A percentile compares a stretch with the other conserved stretches of the same genome.
These are phyloP conservation scores for Monoraphidium neglectum DNA, from an alignment of 139 green algal species.

Conservation along the genomic window DNA sequence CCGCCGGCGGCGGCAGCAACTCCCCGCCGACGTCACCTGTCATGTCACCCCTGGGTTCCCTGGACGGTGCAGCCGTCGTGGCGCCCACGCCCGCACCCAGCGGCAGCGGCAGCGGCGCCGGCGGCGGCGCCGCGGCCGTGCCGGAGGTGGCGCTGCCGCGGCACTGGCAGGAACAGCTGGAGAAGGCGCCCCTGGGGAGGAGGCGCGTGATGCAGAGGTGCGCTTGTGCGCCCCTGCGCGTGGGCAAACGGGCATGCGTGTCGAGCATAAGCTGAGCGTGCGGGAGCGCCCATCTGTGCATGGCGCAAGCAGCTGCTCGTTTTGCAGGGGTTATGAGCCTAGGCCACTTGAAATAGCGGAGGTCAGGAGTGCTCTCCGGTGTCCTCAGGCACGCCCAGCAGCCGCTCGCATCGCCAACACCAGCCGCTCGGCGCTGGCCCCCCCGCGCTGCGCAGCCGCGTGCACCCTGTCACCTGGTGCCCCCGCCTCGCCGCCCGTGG, in stretches of 20 bases:
- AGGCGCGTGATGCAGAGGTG: constrained; percentile 40
- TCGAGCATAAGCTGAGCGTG: background rate
- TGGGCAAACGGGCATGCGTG: background rate
- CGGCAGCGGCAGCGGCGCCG: too few relatives aligned
- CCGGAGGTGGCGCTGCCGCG: constrained; percentile 24
- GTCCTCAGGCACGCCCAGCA: background rate
- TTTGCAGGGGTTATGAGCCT: background rate
- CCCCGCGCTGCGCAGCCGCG: too few relatives aligned
- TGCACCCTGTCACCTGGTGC: too few relatives aligned
- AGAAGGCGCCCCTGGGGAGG: constrained; percentile 34
- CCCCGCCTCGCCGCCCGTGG: too few relatives aligned
- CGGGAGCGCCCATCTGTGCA: background rate
- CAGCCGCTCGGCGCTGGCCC: too few relatives aligned
- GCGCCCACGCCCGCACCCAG: too few relatives aligned
- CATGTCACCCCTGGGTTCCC: too few relatives aligned
- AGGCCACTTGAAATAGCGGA: background rate
- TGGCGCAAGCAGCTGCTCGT: background rate
- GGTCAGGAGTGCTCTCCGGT: background rate
- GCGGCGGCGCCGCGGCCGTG: background rate
- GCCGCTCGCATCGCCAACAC: too few relatives aligned
- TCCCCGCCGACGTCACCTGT: too few relatives aligned
- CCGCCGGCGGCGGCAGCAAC: too few relatives aligned
- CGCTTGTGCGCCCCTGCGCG: background rate
- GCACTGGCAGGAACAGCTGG: constrained; percentile 57
- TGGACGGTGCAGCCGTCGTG: too few relatives aligned